These are phyloP conservation scores for Penicillium diatomitis DNA, from an alignment of 495 filamentous ascomycete genomes.

Conservation along the genomic window DNA sequence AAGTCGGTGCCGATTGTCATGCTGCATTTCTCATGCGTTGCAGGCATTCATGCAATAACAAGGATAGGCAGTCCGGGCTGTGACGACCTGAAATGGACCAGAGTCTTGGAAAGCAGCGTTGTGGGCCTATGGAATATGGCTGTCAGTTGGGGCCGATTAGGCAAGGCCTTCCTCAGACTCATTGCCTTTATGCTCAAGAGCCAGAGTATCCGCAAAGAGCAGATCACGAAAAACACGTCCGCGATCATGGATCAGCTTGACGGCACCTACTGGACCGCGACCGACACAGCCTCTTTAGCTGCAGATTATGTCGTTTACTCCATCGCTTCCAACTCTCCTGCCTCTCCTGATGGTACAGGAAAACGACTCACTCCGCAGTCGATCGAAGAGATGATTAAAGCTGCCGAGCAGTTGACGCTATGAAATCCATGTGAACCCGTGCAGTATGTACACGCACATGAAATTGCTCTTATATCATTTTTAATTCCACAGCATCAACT, in stretches of 20 bases:
- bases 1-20: slow-evolving; percentile 23
- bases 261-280: slow-evolving; percentile 11
- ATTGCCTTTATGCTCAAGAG: slow-evolving; percentile 15
- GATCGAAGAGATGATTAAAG: background rate
- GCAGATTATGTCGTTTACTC: slow-evolving; percentile 18
- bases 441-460: too few species aligned
- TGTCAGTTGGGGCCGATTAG: slow-evolving; percentile 19
- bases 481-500: too few species aligned
- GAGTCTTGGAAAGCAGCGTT: slow-evolving; percentile 18
- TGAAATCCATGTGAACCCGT: background rate
- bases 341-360: background rate
- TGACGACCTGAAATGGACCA: slow-evolving; percentile 13
- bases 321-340: background rate
- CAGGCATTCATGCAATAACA: slow-evolving; percentile 13
- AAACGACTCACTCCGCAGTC: background rate
- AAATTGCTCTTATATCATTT: too few species aligned
- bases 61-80: slow-evolving; percentile 2
- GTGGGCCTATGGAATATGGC: slow-evolving; percentile 22
- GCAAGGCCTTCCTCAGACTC: slow-evolving; percentile 20
- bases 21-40: slow-evolving; percentile 20
- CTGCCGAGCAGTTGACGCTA: background rate
- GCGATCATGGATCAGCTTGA: slow-evolving; percentile 13
- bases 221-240: slow-evolving; percentile 10
- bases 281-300: slow-evolving; percentile 11
- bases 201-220: background rate